Evolutionary conservation across 2,329 filamentous ascomycete species (phyloP).

Genomic region (Chaetomiaceae sp.): DNA sequence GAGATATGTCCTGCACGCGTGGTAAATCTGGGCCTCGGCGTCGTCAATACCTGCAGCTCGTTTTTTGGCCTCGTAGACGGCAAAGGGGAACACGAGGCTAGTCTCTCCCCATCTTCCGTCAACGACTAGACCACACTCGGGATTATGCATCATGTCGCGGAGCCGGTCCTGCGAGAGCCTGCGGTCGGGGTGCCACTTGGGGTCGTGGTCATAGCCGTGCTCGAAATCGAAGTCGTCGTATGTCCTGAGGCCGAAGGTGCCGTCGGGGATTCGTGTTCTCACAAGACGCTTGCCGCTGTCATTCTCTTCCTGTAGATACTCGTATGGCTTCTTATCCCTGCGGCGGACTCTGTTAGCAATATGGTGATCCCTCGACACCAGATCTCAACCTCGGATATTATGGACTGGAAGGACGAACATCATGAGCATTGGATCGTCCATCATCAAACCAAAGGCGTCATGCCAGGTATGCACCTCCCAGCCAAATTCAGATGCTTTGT

Average conservation of each 20-base stretch:
- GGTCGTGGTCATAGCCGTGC: neutral
- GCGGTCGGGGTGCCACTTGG: neutral
- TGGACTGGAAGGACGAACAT: neutral
- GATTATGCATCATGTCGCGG: neutral
- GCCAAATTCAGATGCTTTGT: conserved; percentile 4
- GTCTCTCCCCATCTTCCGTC: conserved; percentile 2
- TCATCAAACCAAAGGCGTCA: neutral
- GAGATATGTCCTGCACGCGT: neutral
- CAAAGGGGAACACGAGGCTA: neutral
- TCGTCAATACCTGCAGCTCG: neutral
- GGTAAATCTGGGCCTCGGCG: neutral
- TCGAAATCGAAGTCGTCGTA: neutral
- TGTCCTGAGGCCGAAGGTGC: neutral
- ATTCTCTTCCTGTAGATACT: neutral
- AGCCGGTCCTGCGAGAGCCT: neutral
- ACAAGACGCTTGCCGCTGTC: neutral
- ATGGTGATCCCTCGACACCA: neutral
- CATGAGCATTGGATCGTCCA: neutral
- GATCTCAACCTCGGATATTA: too few relatives aligned
- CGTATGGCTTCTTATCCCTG: conserved; percentile 1
- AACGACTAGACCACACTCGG: neutral
- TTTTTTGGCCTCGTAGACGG: conserved; percentile 3
- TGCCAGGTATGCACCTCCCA: neutral
- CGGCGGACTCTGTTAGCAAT: neutral
- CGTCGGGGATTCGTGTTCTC: neutral